These are phyloP conservation scores for Kodamaea jinghongensis DNA, from an alignment of 805 yeast species.

Conservation along the genomic window DNA sequence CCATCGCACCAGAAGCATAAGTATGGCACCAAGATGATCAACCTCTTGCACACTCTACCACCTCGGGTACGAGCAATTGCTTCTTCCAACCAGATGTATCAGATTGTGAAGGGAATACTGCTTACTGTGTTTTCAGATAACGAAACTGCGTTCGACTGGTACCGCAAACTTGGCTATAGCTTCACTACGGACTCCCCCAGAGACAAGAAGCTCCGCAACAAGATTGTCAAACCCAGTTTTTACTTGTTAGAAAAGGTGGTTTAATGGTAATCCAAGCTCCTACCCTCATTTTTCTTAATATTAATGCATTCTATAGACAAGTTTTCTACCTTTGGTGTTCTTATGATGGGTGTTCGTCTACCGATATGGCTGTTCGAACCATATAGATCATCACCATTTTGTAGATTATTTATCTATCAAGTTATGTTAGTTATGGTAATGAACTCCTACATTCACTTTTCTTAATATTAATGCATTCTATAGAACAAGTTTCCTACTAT, in stretches of 20 bases:
- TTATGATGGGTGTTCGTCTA: too few relatives aligned
- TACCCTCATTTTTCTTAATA: background rate
- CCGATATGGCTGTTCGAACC: too few relatives aligned
- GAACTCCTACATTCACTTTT: too few relatives aligned
- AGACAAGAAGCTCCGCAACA: slow-evolving; percentile 38
- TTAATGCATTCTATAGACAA: background rate
- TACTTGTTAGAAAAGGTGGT: slow-evolving; percentile 26
- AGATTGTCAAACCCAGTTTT: slow-evolving; percentile 40
- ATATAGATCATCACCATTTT: too few relatives aligned
- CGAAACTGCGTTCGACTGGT: slow-evolving; percentile 42
- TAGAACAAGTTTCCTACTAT: too few relatives aligned
- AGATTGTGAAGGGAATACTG: slow-evolving; percentile 26
- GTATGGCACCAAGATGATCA: slow-evolving; percentile 42
- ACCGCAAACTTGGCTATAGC: slow-evolving; percentile 37
- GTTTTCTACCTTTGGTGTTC: too few relatives aligned
- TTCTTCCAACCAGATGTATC: background rate
- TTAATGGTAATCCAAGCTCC: too few relatives aligned
- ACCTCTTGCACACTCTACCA: slow-evolving; percentile 32
- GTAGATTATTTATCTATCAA: too few relatives aligned
- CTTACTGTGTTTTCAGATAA: slow-evolving; percentile 55
- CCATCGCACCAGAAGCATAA: slow-evolving; percentile 30
- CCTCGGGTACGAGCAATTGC: background rate
- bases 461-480: too few relatives aligned
- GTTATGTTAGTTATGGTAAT: too few relatives aligned
- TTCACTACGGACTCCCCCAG: slow-evolving; percentile 42